These are phyloP conservation scores for Terfezia claveryi DNA, from an alignment of 495 filamentous ascomycete genomes.

Conservation along the genomic window DNA sequence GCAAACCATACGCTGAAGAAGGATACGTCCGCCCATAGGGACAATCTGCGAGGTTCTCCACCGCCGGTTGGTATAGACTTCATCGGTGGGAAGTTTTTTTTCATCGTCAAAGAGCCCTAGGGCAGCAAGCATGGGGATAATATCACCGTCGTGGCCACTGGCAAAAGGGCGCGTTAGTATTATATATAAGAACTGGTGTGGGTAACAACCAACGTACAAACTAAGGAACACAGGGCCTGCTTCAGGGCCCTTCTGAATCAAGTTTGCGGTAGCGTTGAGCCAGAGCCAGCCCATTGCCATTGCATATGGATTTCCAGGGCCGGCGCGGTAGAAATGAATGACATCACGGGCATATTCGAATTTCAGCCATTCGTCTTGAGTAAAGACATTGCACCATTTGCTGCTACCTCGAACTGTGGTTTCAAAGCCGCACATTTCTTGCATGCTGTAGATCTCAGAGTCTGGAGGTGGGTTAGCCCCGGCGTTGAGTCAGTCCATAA, in stretches of 20 bases:
- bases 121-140: slow-evolving; percentile 33
- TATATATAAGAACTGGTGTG: not conserved
- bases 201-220: slow-evolving; percentile 26
- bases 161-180: not conserved
- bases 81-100: slow-evolving; percentile 25
- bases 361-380: slow-evolving; percentile 30
- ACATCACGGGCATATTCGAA: slow-evolving; percentile 42
- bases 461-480: slow-evolving; percentile 8
- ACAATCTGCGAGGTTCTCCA: slow-evolving; percentile 35
- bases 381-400: slow-evolving; percentile 38
- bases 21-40: slow-evolving; percentile 37
- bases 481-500: slow-evolving; percentile 2
- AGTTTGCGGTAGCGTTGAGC: slow-evolving; percentile 34
- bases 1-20: slow-evolving; percentile 33
- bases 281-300: slow-evolving; percentile 38
- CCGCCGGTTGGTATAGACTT: slow-evolving; percentile 22
- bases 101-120: slow-evolving; percentile 30
- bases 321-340: slow-evolving; percentile 37
- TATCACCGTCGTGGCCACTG: slow-evolving; percentile 39
- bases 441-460: slow-evolving; percentile 35
- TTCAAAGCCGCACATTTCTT: slow-evolving; percentile 41
- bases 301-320: slow-evolving; percentile 36
- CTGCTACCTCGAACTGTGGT: slow-evolving; percentile 31
- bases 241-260: slow-evolving; percentile 27
- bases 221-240: slow-evolving; percentile 33